These are phyloP conservation scores for Hymenoscyphus salicellus DNA, from an alignment of 2,329 filamentous ascomycete genomes.

Conservation along the genomic window DNA sequence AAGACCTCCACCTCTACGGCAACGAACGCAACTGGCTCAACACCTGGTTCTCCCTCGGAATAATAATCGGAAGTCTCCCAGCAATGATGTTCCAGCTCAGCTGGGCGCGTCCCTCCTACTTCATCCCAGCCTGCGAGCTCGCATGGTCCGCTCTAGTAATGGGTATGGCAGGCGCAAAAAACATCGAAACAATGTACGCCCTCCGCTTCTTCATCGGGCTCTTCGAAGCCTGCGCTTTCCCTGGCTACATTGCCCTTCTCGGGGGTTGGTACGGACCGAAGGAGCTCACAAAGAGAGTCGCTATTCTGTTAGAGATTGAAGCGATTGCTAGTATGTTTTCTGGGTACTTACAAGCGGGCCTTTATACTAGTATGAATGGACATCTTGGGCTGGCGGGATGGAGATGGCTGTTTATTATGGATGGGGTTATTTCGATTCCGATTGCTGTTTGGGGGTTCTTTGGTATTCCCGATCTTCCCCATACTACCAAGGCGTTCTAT, in stretches of 20 bases:
- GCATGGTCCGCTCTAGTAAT: constrained; percentile 34
- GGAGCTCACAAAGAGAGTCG: constrained; percentile 42
- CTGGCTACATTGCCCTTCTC: constrained; percentile 39
- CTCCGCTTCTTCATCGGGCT: constrained; percentile 25
- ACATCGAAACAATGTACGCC: constrained; percentile 30
- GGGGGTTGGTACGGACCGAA: constrained; percentile 44
- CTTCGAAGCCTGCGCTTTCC: constrained; percentile 43
- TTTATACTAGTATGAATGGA: constrained; percentile 41
- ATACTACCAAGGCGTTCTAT: constrained; percentile 38
- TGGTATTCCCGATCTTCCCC: constrained; percentile 19
- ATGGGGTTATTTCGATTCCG: constrained; percentile 36
- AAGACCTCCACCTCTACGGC: constrained; percentile 39
- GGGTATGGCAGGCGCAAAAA: constrained; percentile 36
- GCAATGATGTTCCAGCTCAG: constrained; percentile 36
- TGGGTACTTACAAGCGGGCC: constrained; percentile 42
- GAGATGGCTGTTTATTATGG: constrained; percentile 47
- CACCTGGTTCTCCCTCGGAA: constrained; percentile 48
- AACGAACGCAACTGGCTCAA: constrained; percentile 42
- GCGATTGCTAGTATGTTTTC: constrained; percentile 41
- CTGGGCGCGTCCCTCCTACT: constrained; percentile 40
- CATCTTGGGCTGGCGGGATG: constrained; percentile 38
- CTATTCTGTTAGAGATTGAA: constrained; percentile 39
- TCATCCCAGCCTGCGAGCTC: constrained; percentile 41
- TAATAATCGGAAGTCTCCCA: constrained; percentile 46
- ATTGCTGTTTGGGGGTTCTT: constrained; percentile 37